Base-by-base conservation (phyloP, 805 yeast genomes). In the Wickerhamiella siamensis region DNA sequence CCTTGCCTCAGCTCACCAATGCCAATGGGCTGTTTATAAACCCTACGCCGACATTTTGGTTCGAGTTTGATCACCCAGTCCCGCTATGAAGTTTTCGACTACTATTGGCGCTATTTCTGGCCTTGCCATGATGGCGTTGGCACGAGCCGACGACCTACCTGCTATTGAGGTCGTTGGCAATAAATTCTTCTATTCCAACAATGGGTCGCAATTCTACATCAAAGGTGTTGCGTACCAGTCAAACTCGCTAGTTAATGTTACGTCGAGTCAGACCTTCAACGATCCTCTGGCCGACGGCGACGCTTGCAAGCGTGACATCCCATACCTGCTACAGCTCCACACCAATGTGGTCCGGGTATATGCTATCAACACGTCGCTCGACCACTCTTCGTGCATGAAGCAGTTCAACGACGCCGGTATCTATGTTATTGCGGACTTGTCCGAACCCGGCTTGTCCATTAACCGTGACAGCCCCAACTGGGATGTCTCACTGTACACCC, bases 171-270 rank as follows among this genome's bases (percentile, higher is more conserved):
- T 79, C 18, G 62, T 66, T 21, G 91, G 88, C 5, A 79, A 72
- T 66, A 79, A 81, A 61, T 84, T 88, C 62, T 84, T 79, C 61
- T 72, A 75, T 61, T 63, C 77, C 16, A 68, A 66, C 49, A 74
- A 77, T 49, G 88, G 86, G 9, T 71, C 80, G 34, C 94, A 83
- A 63, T 87, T 87, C 63, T 87, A 77, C 62, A 72, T 87, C 55
- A 78, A 75, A 55, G 96, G 96, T 50, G 72, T 84, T 40, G 94
- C 94, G 0, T 84, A 86, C 62, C 95, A 86, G 63, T 76, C 79
- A 35, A 72, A 77, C 50, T 21, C 44, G 6, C 68, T 76, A 12
- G 71, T 73, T 40, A 66, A 65, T 48, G 47, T 40, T 19, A 46
- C 54, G 17, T 17, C 34, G 27, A 22, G 39, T 24, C 84, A 83